Evolutionary conservation across 2,329 filamentous ascomycete species (phyloP), one percentile per base, ranked within the genome.

Genomic region (Eurotiales sp.): DNA sequence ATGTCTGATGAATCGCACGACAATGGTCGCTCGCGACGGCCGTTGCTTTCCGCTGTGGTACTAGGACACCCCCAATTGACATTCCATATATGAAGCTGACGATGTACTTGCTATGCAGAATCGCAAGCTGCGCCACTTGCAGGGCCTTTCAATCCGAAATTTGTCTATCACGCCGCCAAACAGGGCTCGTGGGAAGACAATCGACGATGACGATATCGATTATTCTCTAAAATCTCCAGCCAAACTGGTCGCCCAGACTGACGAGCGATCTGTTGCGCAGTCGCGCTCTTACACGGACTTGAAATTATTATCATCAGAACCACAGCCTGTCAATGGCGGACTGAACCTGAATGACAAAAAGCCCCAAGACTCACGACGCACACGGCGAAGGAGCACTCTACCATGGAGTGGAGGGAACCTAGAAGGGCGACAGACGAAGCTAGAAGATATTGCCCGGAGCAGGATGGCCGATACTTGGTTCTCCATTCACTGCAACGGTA

Each of bases 381-480:
- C 58, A 58, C 73, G 77, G 23, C 72, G 82, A 58, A 74, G 82
- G 55, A 83, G 79, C 58, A 86, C 82, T 22, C 65, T 85, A 44
- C 81, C 83, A 54, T 86, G 83, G 84, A 75, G 73, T 11, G 80
- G 79, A 53, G 78, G 80, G 3, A 81, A 77, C 55, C 80, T 82
- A 1, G 73, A 74, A 54, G 71, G 72, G 12, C 70, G 90, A 50
- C 90, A 96, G 73, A 84, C 83, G 68, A 86, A 84, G 64, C 74
- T 96, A 37, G 87, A 93, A 67, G 79, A 85, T 58, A 80, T 88
- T 7, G 82, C 87, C 23, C 82, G 84, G 47, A 81, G 78, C 59
- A 79, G 83, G 46, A 84, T 93, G 70, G 89, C 86, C n/a, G 87
- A 96, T 70, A 84, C 86, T 14, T 96, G 95, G 77, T 93, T 95